Base-by-base conservation (phyloP, 345 rosid species). In the Gossypium mustelinum region DNA sequence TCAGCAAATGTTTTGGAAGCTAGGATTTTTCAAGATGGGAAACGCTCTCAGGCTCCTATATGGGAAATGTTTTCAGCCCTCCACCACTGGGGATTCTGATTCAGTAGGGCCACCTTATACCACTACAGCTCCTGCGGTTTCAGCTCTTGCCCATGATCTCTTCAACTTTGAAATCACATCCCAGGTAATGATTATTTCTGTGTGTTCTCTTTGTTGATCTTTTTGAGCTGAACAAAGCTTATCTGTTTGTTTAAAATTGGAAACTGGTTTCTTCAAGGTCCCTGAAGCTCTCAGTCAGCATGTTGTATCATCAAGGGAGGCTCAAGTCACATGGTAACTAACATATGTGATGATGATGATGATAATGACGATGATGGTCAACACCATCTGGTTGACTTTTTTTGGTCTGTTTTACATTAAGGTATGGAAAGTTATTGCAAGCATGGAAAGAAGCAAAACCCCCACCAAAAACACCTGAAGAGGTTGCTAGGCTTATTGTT, bases 271-370 rank as follows among this genome's bases (percentile, higher is more conserved):
- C 72, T 34, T 34, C 7, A 4, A 92, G 98, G 93, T 94, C 56
- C 98, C 97, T 52, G 89, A 87, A 73, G 88, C 78, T 45, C 95
- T 95, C 50, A 82, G 81, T 55, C 79, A 81, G 68, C 87, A 83
- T 68, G 98, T 93, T 75, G 86, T 84, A 2, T 91, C 99, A 34
- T 93, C 97, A 16, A 86, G 67, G 89, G 91, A 86, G 73, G 90
- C 98, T 82, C 99, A 95, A 78, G 96, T 97, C 50, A 91, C 88
- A 66, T 95, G 99, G 98, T 92, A 88, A 85, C n/a, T 44, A n/a
- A 27, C 45, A 69, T 20, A 11, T 7, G 1, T 4, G 39, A 29
- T 29, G 34, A 3, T 29, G 34, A 22, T 22, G 25, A 27, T 27
- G 29, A 27, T 25, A 2, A 29, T 29, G 39, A 4, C 4, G 39